phyloP scores from a whole-genome alignment of 768 basidiomycete species.

The Basidioascus undulatus region DNA sequence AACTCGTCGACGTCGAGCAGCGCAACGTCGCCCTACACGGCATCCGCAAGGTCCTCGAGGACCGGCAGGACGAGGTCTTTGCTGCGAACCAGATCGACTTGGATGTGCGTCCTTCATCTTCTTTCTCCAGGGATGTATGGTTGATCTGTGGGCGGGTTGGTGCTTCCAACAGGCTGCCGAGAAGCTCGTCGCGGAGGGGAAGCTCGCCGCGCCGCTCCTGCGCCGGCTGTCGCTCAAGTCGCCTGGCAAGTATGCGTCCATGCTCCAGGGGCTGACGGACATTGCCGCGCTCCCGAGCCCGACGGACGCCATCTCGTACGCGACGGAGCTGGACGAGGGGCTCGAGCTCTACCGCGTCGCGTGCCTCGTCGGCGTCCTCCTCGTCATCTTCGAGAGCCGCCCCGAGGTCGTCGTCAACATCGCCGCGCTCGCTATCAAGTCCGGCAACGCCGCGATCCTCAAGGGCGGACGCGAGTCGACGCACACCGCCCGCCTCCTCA shows the following conservation, averaged over 20 bases:
- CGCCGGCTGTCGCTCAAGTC: slow-evolving; percentile 51
- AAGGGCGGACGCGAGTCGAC: slow-evolving; percentile 95
- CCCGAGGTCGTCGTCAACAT: slow-evolving; percentile 98
- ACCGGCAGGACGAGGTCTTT: slow-evolving; percentile 42
- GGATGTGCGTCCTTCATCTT: slow-evolving; percentile 25
- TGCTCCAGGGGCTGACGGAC: slow-evolving; percentile 72
- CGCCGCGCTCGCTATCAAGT: slow-evolving; percentile 84
- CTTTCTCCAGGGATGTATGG: background rate
- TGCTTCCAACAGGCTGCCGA: slow-evolving; percentile 37
- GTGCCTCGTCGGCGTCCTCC: slow-evolving; percentile 82
- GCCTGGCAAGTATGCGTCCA: slow-evolving; percentile 73
- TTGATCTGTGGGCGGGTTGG: background rate
- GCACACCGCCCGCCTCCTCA: slow-evolving; percentile 48
- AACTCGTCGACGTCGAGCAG: slow-evolving; percentile 43
- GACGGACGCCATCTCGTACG: slow-evolving; percentile 64
- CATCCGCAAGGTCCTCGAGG: slow-evolving; percentile 41
- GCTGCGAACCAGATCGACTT: slow-evolving; percentile 61
- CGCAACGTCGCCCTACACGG: slow-evolving; percentile 45
- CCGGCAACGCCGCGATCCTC: slow-evolving; percentile 86
- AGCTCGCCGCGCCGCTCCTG: slow-evolving; percentile 59
- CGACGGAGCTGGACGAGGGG: slow-evolving; percentile 62
- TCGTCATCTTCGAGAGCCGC: slow-evolving; percentile 91
- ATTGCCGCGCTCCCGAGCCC: slow-evolving; percentile 71
- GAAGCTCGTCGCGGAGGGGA: slow-evolving; percentile 52
- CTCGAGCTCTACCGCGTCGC: slow-evolving; percentile 81